These are phyloP conservation scores for Silene conica DNA, from an alignment of 148 eudicot species.

Conservation along the genomic window DNA sequence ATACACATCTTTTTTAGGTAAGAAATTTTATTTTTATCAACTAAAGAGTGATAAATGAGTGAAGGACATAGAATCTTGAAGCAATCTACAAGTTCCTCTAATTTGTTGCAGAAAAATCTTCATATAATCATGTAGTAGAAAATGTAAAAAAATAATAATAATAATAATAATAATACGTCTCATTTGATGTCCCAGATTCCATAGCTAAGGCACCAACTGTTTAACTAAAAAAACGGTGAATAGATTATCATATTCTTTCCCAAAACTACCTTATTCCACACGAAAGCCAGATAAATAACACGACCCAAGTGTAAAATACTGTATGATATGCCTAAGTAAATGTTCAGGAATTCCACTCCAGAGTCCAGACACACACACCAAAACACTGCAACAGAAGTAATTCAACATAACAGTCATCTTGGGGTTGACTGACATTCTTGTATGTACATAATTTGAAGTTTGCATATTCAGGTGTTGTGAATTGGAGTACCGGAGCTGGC, in stretches of 20 bases:
- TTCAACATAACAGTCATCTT: too few species aligned
- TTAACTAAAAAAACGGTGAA: background rate
- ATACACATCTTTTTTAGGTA: background rate
- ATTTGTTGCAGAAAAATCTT: background rate
- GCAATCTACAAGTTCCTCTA: constrained; percentile 1
- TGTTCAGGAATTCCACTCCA: too few species aligned
- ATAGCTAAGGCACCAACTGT: background rate
- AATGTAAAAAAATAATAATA: too few species aligned
- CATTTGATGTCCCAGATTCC: background rate
- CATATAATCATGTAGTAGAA: background rate
- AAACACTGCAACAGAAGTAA: too few species aligned
- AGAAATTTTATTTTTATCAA: background rate
- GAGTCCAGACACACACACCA: too few species aligned
- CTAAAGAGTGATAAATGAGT: background rate
- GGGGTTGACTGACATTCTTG: background rate
- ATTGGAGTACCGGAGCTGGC: background rate
- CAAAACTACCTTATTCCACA: background rate
- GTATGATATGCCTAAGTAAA: too few species aligned
- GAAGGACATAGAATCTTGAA: background rate
- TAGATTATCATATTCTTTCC: background rate
- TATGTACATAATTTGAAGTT: background rate
- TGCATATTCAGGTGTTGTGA: background rate
- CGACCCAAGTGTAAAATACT: too few species aligned
- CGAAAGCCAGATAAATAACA: too few species aligned
- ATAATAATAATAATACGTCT: too few species aligned